Conservation (phyloP, 306 rosid genomes). For the Luffa acutangula region DNA sequence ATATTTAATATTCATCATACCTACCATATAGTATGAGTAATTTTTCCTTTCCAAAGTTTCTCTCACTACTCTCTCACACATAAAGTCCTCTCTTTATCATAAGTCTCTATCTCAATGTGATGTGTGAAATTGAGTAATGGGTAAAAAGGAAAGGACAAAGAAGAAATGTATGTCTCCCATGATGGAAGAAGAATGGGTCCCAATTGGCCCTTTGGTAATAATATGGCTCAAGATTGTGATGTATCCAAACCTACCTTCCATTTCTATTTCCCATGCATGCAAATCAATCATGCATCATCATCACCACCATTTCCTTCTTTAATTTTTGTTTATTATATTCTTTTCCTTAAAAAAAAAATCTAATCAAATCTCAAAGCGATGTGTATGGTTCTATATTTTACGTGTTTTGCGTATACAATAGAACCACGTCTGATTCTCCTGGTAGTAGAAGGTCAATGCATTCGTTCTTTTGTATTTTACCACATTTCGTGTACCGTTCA, state of each 20-base stretch:
- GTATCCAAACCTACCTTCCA: not conserved
- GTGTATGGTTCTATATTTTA: too few species aligned
- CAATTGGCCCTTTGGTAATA: not conserved
- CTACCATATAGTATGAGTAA: too few species aligned
- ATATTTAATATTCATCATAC: too few species aligned
- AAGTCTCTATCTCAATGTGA: not conserved
- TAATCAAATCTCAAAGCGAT: not conserved
- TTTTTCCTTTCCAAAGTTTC: not conserved
- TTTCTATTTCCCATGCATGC: not conserved
- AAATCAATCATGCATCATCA: not conserved
- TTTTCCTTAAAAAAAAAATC: too few species aligned
- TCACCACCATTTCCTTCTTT: not conserved
- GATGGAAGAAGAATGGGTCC: slow-evolving; percentile 9
- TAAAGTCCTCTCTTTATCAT: not conserved
- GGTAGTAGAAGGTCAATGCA: too few species aligned
- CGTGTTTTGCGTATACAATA: too few species aligned
- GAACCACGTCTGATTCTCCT: too few species aligned
- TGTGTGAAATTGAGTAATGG: not conserved
- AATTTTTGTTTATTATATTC: not conserved
- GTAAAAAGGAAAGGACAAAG: not conserved
- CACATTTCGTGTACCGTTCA: too few species aligned
- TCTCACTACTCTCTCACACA: not conserved
- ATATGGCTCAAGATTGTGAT: not conserved
- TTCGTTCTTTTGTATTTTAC: too few species aligned
- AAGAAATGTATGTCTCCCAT: slow-evolving; percentile 11